Evolutionary conservation across 2,329 filamentous ascomycete species (phyloP), one percentile per base, ranked within the genome.

Genomic region (Aspergillus felis): DNA sequence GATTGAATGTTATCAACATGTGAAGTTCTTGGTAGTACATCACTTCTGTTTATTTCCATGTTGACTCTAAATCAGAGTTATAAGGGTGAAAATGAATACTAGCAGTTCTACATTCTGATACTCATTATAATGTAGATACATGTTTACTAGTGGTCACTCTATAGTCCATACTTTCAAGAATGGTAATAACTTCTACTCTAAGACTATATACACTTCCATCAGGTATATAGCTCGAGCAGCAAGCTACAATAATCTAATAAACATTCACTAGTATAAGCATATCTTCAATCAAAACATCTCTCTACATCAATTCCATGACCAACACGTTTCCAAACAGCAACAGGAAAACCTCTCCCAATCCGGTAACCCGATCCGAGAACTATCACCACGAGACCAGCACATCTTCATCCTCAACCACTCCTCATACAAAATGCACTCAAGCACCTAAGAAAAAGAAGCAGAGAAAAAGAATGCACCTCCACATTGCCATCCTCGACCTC

Each of bases 401-500:
- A 22, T 5, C 20, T 44, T 44, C 17, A 44, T 9, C 42, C 22
- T 20, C 42, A 46, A 20, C n/a, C 8, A 22, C 8, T 9, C 20
- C n/a, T 42, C 38, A n/a, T 3, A 46, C 7, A 22, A 5, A 22
- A 46, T 22, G 4, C 17, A 17, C 38, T 28, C 41, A 44, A 44
- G 3, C 8, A 10, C 42, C n/a, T n/a, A 46, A 46, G 38, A 6
- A 22, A 46, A 44, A 22, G n/a, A 12, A 4, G 8, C 6, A 12
- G 6, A 44, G n/a, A 24, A 22, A 44, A 22, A 22, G 9, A 12
- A 44, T 46, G 42, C 53, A 25, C 57, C 64, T 77, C 63, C 65
- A 76, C 64, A 61, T 75, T 59, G 64, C 74, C 57, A 57, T 72
- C 24, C 59, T 76, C 51, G 68, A 79, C 66, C 56, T 70, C 59